Conservation (phyloP, 306 rosid genomes). For the Cyclanthera cordifolia region DNA sequence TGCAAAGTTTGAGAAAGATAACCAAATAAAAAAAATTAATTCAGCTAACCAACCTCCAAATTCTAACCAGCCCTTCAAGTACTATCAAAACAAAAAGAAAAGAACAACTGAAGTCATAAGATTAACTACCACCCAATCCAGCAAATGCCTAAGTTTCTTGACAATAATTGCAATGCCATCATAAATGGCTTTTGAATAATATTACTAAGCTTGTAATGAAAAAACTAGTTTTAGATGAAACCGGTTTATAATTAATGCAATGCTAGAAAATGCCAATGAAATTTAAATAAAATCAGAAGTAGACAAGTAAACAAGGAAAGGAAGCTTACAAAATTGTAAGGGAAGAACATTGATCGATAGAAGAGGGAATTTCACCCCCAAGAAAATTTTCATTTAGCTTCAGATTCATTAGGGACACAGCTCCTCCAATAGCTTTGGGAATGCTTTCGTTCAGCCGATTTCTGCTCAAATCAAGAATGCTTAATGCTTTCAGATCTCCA, state of each 20-base stretch:
- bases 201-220: neutral
- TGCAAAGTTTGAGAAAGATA: constrained; percentile 22
- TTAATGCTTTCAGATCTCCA: constrained; percentile 43
- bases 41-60: neutral
- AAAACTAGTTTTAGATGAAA: neutral
- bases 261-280: neutral
- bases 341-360: constrained; percentile 58
- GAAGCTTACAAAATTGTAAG: constrained; percentile 58
- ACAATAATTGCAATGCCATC: neutral
- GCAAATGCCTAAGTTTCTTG: neutral
- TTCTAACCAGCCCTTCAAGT: neutral
- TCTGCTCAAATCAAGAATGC: constrained; percentile 55
- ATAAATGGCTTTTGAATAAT: neutral
- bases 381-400: constrained; percentile 53
- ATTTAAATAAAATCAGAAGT: neutral
- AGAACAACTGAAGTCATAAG: neutral
- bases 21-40: neutral
- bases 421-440: constrained; percentile 64
- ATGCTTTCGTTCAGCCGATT: constrained; percentile 60
- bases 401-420: constrained; percentile 50
- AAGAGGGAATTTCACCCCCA: constrained; percentile 46
- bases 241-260: neutral
- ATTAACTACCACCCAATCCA: neutral
- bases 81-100: neutral
- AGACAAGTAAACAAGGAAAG: constrained; percentile 13